Conservation (phyloP, 192 early-diverging fungal genomes). For the Podila clonocystis region DNA sequence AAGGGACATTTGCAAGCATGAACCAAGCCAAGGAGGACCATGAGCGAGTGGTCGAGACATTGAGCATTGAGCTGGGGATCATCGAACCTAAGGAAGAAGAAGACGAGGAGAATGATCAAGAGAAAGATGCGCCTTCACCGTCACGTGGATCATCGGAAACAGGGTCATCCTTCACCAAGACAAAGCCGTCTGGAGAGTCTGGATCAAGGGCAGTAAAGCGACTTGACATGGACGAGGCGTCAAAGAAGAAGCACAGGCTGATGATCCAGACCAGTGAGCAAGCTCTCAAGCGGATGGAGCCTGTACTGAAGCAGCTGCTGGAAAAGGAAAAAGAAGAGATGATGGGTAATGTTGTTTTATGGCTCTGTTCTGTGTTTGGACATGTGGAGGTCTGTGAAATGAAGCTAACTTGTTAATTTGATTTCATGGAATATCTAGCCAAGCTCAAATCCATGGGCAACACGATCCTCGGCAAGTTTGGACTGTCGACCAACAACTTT, state of each 20-base stretch:
- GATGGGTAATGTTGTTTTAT: slow-evolving; percentile 61
- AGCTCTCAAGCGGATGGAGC: slow-evolving; percentile 56
- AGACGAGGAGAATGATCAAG: background rate
- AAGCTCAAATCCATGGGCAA: slow-evolving; percentile 83
- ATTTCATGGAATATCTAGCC: slow-evolving; percentile 4
- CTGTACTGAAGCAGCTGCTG: slow-evolving; percentile 52
- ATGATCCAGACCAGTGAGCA: slow-evolving; percentile 53
- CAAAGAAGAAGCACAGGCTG: slow-evolving; percentile 52
- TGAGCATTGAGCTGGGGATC: slow-evolving; percentile 40
- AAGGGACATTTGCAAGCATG: slow-evolving; percentile 54
- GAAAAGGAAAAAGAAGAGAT: slow-evolving; percentile 78
- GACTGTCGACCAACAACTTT: slow-evolving; percentile 78
- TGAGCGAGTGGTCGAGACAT: slow-evolving; percentile 55
- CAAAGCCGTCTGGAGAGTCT: background rate
- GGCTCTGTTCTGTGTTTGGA: too few species aligned
- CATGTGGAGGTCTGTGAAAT: background rate
- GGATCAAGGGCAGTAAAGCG: background rate
- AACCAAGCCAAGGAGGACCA: slow-evolving; percentile 50
- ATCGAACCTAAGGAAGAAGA: slow-evolving; percentile 18
- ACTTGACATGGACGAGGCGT: slow-evolving; percentile 24
- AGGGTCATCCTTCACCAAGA: slow-evolving; percentile 6
- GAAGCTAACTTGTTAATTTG: background rate
- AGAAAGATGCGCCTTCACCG: background rate
- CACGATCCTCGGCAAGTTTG: slow-evolving; percentile 76
- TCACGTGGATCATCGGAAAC: slow-evolving; percentile 2